Base-by-base conservation (phyloP, 108 stramenopile genomes). In the Conticribra guillardii region DNA sequence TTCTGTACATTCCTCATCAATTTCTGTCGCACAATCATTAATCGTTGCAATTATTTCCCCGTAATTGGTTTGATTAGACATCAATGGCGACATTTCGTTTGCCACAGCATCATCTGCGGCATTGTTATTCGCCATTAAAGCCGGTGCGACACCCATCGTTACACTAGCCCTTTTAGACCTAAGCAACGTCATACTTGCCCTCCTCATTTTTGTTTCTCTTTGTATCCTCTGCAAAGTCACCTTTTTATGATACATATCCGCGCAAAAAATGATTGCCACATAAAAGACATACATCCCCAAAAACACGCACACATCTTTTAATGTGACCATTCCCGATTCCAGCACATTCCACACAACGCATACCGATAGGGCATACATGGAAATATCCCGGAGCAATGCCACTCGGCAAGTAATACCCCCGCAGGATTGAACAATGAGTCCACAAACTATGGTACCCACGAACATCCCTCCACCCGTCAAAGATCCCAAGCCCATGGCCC, bases 391-490 rank as follows among this genome's bases (percentile, higher is more conserved):
- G 8, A 85, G 31, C 24, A 85, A 79, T 11, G 84, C 77, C 2
- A 61, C 63, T 26, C 77, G 80, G 66, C 81, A 82, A 32, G 59
- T 44, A 15, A 80, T 79, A n/a, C 78, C 81, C 9, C 61, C 46
- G 30, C 74, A 70, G n/a, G 68, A 52, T 37, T 61, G 75, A 34
- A 76, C 49, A 29, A 76, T 44, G 21, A 76, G 54, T 22, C 76
- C 70, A 55, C 73, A 60, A 8, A 92, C 82, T 18, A 92, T 54
- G 2, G 85, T 87, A 3, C 74, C 66, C 7, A 88, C 83, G 44
- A 91, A 88, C 85, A 91, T 83, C 30, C 80, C 84, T 14, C 87
- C 89, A 0, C 92, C 92, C 9, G 88, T 84, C 11, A 94, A 67
- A 37, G 79, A 82, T 15, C 87, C 86, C n/a, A 94, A 48, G 23